Evolutionary conservation across 305 asterid species (phyloP).

Genomic region (Ajuga reptans): DNA sequence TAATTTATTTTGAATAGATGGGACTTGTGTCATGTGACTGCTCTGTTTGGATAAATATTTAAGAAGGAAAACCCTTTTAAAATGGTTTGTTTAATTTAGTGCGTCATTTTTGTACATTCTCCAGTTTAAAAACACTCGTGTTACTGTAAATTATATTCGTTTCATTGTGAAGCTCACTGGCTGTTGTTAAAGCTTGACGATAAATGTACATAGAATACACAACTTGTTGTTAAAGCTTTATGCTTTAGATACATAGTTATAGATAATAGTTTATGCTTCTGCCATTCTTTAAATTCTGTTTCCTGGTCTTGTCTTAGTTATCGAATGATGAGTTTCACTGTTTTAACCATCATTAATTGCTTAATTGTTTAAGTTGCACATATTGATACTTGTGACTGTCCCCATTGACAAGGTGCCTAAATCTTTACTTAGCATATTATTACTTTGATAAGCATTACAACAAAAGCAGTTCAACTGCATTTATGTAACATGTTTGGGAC

Average conservation of each 20-base stretch:
- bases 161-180: background rate
- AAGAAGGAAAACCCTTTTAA: constrained; percentile 19
- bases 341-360: background rate
- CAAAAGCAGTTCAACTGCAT: constrained; percentile 21
- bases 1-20: constrained; percentile 18
- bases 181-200: too few relatives aligned
- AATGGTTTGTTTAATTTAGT: constrained; percentile 15
- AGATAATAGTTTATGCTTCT: background rate
- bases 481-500: constrained; percentile 26
- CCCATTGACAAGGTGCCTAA: constrained; percentile 20
- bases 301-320: background rate
- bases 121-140: background rate
- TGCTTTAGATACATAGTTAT: too few relatives aligned
- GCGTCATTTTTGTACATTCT: constrained; percentile 28
- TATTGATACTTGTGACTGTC: constrained; percentile 2
- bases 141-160: constrained; percentile 4
- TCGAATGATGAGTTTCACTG: background rate
- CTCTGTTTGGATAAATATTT: constrained; percentile 15
- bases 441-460: constrained; percentile 16
- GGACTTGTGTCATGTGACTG: constrained; percentile 14
- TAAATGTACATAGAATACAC: too few relatives aligned
- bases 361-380: background rate
- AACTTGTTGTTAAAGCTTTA: too few relatives aligned
- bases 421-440: constrained; percentile 16
- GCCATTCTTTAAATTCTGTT: background rate